Evolutionary conservation across 2,329 filamentous ascomycete genomes (phyloP).

Genomic region (Talaromyces sp.): DNA sequence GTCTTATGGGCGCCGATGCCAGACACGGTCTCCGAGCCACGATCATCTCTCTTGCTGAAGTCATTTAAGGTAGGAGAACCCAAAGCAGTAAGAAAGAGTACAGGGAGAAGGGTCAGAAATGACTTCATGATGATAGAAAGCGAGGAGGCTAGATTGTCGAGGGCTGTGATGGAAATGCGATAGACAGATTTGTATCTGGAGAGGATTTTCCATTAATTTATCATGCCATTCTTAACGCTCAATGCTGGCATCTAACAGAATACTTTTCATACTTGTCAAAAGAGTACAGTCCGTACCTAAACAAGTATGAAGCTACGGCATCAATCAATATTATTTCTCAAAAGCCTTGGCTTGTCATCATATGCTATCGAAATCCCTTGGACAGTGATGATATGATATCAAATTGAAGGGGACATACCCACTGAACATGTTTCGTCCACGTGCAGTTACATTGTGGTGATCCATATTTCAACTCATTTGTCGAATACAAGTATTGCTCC

Average conservation of each 20-base stretch:
- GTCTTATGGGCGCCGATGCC: conserved; percentile 25
- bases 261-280: neutral
- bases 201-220: neutral
- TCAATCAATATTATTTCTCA: neutral
- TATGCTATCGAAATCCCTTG: neutral
- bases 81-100: neutral
- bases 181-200: neutral
- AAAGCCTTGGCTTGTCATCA: neutral
- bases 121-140: neutral
- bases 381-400: neutral
- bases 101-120: neutral
- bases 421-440: no score
- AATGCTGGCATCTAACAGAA: neutral
- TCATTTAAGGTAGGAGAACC: neutral
- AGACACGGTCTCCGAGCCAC: conserved; percentile 22
- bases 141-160: neutral
- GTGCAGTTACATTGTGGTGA: neutral
- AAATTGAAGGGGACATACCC: neutral
- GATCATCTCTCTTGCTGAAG: conserved; percentile 7
- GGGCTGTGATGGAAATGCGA: neutral
- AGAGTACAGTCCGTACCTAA: neutral
- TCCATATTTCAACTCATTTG: no score
- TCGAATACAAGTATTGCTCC: no score
- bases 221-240: neutral
- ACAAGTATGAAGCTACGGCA: neutral